Base-by-base conservation (phyloP, 2,329 filamentous ascomycete species). In the Cryphonectria carpinicola region DNA sequence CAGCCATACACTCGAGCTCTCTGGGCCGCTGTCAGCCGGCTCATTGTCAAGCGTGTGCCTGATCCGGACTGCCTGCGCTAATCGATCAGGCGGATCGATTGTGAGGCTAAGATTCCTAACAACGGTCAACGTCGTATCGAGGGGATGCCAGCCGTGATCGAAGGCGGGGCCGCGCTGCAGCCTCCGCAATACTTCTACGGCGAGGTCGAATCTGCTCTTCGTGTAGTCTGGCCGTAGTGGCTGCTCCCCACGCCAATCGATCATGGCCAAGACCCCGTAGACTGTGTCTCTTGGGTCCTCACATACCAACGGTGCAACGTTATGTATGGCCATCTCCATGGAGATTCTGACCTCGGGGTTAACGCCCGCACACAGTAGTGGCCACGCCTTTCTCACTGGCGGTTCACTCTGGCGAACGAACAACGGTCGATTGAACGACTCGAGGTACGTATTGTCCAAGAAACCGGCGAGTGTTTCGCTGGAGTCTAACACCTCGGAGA, bases 281-380 rank as follows among this genome's bases (percentile, higher is more conserved):
- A 71, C 37, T 13, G 35, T 65, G 28, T 71, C 64, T 25, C 70
- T 64, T 4, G 17, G 39, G n/a, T 71, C 70, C 14, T 56, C 43
- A 41, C 70, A 54, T 3, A 41, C 17, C 39, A 65, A 7, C 4
- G 10, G n/a, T 22, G 49, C 49, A 10, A n/a, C 4, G 3, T n/a
- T 5, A 8, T 1, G 13, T 5, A n/a, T 25, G 7, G 46, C 49
- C 3, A 6, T 10, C 11, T 1, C n/a, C 49, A 58, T 25, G 13
- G 11, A 11, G 7, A 66, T 10, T 32, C 13, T 13, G 37, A 43
- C 32, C 25, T 43, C 11, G 10, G 8, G 5, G 10, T 17, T 17
- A 6, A 49, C 49, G 6, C 49, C 35, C 28, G 32, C 25, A 1
- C 13, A 4, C 28, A 28, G 41, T 1, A 64, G 43, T 3, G 11